Conservation (phyloP, 1,284 basidiomycete genomes). For the Naganishia sp. region DNA sequence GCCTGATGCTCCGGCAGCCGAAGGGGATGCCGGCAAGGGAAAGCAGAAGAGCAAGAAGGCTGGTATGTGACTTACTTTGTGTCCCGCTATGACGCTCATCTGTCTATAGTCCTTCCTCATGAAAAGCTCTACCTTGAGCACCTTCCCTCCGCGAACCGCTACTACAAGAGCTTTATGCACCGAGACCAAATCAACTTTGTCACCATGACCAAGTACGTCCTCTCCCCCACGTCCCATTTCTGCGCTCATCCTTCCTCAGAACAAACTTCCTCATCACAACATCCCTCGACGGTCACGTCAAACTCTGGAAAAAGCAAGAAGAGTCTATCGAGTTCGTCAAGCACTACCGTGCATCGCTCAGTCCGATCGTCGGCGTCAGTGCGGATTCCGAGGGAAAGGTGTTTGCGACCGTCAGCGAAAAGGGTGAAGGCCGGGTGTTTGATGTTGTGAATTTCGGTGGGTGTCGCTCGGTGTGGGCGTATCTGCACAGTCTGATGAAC, state of each 20-base stretch:
- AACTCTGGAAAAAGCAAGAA: conserved; percentile 98
- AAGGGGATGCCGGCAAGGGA: conserved; percentile 33
- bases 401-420: conserved; percentile 84
- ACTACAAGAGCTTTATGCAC: conserved; percentile 99
- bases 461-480: conserved; percentile 38
- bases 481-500: background rate
- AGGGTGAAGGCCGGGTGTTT: conserved; percentile 87
- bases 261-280: conserved; percentile 93
- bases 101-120: conserved; percentile 65
- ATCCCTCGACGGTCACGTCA: conserved; percentile 91
- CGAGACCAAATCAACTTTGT: conserved; percentile 87
- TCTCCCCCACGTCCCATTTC: background rate
- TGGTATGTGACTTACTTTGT: conserved; percentile 37
- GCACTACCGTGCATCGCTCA: conserved; percentile 87
- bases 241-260: conserved; percentile 54
- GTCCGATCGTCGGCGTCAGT: conserved; percentile 74
- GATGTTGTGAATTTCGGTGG: conserved; percentile 95
- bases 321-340: conserved; percentile 89
- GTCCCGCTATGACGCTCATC: conserved; percentile 52
- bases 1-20: conserved; percentile 35
- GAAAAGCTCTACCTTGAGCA: conserved; percentile 86
- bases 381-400: conserved; percentile 91
- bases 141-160: conserved; percentile 87
- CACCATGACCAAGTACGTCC: conserved; percentile 71
- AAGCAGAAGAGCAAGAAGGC: conserved; percentile 49